phyloP scores from a whole-genome alignment of 257 asterid genomes.

The Jaltomata sinuosa region DNA sequence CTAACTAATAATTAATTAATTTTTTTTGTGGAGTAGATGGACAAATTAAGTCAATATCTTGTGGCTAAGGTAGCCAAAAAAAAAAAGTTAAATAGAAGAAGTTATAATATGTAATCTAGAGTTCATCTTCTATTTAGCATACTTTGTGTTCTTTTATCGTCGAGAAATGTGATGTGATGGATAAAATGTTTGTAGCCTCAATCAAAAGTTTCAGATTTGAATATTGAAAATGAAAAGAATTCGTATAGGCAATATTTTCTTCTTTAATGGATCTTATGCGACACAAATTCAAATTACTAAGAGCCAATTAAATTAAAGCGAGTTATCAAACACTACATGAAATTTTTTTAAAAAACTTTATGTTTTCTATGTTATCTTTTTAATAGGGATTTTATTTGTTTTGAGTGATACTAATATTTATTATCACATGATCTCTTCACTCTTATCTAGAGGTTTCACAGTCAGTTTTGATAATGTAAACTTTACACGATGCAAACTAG shows the following conservation, averaged over 20 bases:
- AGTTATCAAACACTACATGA: not conserved
- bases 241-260: not conserved
- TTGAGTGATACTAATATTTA: not conserved
- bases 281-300: not conserved
- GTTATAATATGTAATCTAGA: not conserved
- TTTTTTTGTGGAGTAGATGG: not conserved
- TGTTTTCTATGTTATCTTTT: not conserved
- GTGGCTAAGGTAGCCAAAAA: not conserved
- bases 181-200: not conserved
- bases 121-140: not conserved
- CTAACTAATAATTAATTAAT: not conserved
- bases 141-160: not conserved
- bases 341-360: not conserved
- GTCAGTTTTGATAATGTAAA: not conserved
- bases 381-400: not conserved
- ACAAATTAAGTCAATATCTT: not conserved
- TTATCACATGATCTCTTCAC: not conserved
- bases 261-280: not conserved
- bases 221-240: not conserved
- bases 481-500: accelerated
- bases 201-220: not conserved
- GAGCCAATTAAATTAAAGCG: not conserved
- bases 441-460: not conserved
- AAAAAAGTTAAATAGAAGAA: not conserved
- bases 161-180: not conserved